Evolutionary conservation across 2,329 filamentous ascomycete species (phyloP).

Genomic region (Pyricularia pennisetigena): DNA sequence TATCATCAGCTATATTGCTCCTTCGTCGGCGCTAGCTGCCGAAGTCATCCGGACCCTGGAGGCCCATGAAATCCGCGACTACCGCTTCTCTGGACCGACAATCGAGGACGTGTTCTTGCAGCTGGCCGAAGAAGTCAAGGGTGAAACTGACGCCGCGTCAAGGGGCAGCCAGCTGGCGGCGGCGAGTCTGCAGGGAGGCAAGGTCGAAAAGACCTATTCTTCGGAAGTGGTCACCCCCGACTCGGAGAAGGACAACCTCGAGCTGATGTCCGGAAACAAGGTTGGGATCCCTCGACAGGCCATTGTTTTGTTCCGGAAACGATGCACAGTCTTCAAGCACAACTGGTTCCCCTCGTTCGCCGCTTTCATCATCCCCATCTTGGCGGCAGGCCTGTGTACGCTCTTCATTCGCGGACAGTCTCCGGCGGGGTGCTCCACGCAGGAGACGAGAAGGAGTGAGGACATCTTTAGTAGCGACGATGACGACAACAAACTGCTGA

Average conservation of each 20-base stretch:
- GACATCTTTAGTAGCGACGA: constrained; percentile 13
- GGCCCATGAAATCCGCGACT: constrained; percentile 56
- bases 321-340: constrained; percentile 64
- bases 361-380: constrained; percentile 67
- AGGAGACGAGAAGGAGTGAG: constrained; percentile 28
- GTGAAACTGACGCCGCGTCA: constrained; percentile 24
- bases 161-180: neutral
- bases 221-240: constrained; percentile 4
- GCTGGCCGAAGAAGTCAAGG: constrained; percentile 68
- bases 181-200: neutral
- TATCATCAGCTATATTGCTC: constrained; percentile 61
- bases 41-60: constrained; percentile 63
- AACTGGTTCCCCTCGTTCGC: constrained; percentile 70
- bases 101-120: constrained; percentile 90
- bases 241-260: constrained; percentile 25
- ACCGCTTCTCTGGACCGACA: constrained; percentile 78
- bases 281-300: constrained; percentile 64
- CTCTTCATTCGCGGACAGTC: constrained; percentile 57
- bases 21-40: constrained; percentile 60
- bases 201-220: neutral
- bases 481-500: constrained; percentile 9
- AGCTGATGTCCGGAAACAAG: constrained; percentile 57
- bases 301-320: constrained; percentile 66
- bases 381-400: constrained; percentile 69
- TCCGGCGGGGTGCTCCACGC: constrained; percentile 41